Evolutionary conservation across 2,329 filamentous ascomycete species (phyloP), one percentile per base, ranked within the genome.

Genomic region (Fusarium annulatum): DNA sequence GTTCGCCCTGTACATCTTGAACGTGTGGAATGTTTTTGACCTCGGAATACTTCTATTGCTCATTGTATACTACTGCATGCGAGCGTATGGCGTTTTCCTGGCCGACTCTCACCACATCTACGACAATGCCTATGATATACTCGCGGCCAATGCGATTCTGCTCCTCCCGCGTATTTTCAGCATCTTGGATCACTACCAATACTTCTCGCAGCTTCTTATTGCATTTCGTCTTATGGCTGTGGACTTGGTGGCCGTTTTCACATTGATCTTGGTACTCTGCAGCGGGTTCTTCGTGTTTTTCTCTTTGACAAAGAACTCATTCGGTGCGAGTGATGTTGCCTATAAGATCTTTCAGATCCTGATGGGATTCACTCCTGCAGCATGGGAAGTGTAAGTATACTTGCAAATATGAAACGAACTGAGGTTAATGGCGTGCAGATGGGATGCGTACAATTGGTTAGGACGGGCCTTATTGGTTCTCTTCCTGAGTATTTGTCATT

Each of bases 241-340:
- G 56, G 96, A 98, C 80, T 85, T 98, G 30, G 89, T 94, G 9
- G 95, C 96, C 4, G 91, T 98, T 4, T 92, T 96, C 59, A 86
- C 96, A 2, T 86, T 98, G 49, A 94, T 97, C 60, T 83, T 97
- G 49, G 95, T 98, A 73, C 90, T 91, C 72, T 98, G 95, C 82
- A 97, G 94, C 78, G 96, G 96, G 28, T 98, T 98, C 83, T 97
- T 97, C 77, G 94, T 97, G 58, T 96, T 97, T 69, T 97, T 98
- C 80, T 96, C 94, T 1, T 85, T 97, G 59, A 95, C 95, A 7
- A 90, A 91, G 72, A 91, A 89, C 63, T 88, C 92, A 11, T 90
- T 93, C 58, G 90, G 93, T 72, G 91, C 93, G 10, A 86, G 86
- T 15, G 91, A 91, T 53, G 91, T 97, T n/a, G 94, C 94, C 9